These are phyloP conservation scores for Nitzschia sp. DNA, from an alignment of 108 stramenopile genomes.

Conservation along the genomic window DNA sequence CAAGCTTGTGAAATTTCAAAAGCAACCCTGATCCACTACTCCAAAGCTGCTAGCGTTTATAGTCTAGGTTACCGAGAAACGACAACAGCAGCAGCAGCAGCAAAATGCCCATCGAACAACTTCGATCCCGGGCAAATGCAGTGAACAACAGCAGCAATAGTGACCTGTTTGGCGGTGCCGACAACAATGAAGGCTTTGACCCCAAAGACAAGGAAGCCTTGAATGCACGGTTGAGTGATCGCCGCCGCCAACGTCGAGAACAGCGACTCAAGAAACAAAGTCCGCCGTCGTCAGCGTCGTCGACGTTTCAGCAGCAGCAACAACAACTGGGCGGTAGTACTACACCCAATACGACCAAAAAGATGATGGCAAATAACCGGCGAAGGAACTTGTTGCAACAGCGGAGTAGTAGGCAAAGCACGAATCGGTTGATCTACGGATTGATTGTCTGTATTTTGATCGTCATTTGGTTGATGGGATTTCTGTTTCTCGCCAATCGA, in stretches of 20 bases:
- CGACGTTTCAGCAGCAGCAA: too few species aligned
- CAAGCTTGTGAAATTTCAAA: too few species aligned
- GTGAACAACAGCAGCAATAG: background rate
- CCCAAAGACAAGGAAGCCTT: constrained; percentile 26
- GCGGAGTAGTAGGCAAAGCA: background rate
- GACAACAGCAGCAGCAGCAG: too few species aligned
- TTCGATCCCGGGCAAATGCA: constrained; percentile 4
- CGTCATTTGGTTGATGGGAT: constrained; percentile 20
- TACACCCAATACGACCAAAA: background rate
- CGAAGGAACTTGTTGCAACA: constrained; percentile 1
- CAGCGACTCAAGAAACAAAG: background rate
- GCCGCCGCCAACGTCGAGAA: constrained; percentile 22
- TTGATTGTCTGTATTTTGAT: constrained; percentile 2
- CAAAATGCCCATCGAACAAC: constrained; percentile 4
- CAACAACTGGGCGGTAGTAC: background rate
- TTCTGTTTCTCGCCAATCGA: constrained; percentile 7
- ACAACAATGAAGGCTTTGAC: background rate
- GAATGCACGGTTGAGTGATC: constrained; percentile 27
- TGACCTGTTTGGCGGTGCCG: background rate
- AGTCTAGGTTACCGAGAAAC: too few species aligned
- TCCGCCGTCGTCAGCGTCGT: background rate
- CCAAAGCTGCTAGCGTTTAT: background rate
- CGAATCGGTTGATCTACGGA: background rate
- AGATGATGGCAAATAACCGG: background rate
- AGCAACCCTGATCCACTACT: too few species aligned